Conservation (phyloP, 345 rosid species). For the Salix exigua region DNA sequence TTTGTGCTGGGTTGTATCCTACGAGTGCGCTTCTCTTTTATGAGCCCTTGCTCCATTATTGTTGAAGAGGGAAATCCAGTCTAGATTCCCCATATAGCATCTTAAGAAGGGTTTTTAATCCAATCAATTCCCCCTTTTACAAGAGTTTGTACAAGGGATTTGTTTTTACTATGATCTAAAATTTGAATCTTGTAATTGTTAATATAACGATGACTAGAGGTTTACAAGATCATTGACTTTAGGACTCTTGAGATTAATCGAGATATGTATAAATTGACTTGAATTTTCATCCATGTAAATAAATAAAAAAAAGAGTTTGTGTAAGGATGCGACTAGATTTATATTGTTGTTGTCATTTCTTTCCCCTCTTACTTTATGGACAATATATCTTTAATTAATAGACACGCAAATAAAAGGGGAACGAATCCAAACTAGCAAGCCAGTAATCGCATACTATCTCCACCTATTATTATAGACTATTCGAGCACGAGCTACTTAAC, state of each 20-base stretch:
- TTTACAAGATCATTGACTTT: accelerated
- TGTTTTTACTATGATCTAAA: accelerated
- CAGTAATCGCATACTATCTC: neutral
- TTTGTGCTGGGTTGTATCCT: no score
- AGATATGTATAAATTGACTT: no score
- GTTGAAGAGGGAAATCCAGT: neutral
- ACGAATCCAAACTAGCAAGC: neutral
- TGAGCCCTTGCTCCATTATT: neutral
- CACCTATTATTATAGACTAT: neutral
- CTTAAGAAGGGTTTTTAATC: neutral
- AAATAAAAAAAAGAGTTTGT: no score
- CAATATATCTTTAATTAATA: neutral
- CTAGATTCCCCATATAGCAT: neutral
- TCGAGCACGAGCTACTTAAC: no score
- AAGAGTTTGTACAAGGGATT: neutral
- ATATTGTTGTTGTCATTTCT: neutral
- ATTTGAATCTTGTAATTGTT: accelerated
- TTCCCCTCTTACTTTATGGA: neutral
- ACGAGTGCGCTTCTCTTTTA: neutral
- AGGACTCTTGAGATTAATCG: accelerated
- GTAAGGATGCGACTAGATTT: neutral
- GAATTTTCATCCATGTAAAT: no score
- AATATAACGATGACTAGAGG: accelerated
- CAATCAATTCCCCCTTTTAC: neutral
- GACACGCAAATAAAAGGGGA: neutral